phyloP scores from a whole-genome alignment of 257 asterid genomes.

The Nicotiana noctiflora region DNA sequence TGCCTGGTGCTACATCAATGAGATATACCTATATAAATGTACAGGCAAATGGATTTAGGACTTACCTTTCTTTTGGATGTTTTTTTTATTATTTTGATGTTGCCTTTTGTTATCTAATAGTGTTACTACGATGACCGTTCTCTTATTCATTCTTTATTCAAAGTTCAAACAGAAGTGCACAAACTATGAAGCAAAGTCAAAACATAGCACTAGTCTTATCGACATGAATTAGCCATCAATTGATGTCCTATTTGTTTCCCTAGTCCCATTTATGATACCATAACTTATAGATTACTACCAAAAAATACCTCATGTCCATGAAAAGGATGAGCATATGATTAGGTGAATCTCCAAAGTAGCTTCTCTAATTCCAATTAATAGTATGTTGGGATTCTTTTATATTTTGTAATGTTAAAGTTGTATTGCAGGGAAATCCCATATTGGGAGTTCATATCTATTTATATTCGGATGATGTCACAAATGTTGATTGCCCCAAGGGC shows the following conservation, averaged over 20 bases:
- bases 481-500: conserved; percentile 72
- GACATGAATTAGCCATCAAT: background rate
- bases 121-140: background rate
- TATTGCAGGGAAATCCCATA: conserved; percentile 83
- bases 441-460: conserved; percentile 89
- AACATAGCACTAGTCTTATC: background rate
- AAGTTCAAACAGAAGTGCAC: background rate
- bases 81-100: background rate
- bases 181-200: background rate
- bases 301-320: background rate
- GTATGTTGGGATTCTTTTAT: background rate
- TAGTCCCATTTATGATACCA: background rate
- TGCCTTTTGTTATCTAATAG: background rate
- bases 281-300: background rate
- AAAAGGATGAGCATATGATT: background rate
- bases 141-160: conserved; percentile 2
- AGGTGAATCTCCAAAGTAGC: background rate
- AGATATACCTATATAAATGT: background rate
- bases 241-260: background rate
- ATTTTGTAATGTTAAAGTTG: conserved; percentile 6
- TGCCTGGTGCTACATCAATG: background rate
- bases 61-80: background rate
- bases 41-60: background rate
- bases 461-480: conserved; percentile 73
- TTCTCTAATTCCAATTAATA: background rate